Evolutionary conservation across 73 alveolate species (phyloP).

Genomic region (Paramecium sonneborni): DNA sequence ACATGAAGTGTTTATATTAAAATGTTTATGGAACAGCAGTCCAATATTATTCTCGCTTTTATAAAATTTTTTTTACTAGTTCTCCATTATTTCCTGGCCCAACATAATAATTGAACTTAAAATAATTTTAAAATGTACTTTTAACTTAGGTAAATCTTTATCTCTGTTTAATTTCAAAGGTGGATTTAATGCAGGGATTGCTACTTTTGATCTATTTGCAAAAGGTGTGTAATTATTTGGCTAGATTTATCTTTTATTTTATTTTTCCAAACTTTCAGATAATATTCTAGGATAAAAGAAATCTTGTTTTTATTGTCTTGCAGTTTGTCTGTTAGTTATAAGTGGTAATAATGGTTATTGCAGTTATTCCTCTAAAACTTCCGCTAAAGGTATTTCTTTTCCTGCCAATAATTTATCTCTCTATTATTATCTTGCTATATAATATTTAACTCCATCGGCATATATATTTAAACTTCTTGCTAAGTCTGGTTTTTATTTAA

Average conservation of each 20-base stretch:
- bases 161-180: background rate
- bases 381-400: background rate
- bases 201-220: background rate
- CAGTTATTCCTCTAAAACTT: conserved; percentile 3
- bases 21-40: conserved; percentile 34
- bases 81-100: conserved; percentile 62
- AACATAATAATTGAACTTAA: conserved; percentile 43
- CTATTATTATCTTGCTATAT: conserved; percentile 10
- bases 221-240: conserved; percentile 36
- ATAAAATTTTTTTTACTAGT: conserved; percentile 23
- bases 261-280: conserved; percentile 42
- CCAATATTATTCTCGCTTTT: conserved; percentile 57
- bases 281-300: background rate
- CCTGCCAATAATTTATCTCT: conserved; percentile 47
- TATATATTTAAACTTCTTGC: conserved; percentile 43
- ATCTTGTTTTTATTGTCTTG: background rate
- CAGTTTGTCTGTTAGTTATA: background rate
- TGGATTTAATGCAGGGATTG: conserved; percentile 15
- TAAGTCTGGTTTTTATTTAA: conserved; percentile 49
- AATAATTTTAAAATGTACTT: background rate
- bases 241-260: background rate
- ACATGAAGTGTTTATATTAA: conserved; percentile 50
- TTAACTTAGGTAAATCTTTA: conserved; percentile 5
- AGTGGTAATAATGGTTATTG: background rate
- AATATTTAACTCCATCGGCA: conserved; percentile 57